Evolutionary conservation across 345 rosid species (phyloP).

Genomic region (Linum lewisii): DNA sequence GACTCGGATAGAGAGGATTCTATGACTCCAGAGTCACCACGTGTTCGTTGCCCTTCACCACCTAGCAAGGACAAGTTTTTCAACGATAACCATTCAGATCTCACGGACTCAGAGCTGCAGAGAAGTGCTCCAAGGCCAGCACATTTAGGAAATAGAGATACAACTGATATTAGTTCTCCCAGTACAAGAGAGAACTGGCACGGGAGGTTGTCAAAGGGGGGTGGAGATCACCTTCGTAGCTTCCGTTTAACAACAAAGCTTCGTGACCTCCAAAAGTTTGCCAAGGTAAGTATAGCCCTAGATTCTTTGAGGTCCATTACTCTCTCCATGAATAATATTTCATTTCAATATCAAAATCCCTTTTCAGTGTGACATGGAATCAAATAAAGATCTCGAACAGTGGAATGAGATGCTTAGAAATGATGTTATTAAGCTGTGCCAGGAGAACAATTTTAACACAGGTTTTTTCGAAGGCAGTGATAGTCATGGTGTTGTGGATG

Average conservation of each 20-base stretch:
- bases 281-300: conserved; percentile 50
- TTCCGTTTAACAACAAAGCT: conserved; percentile 79
- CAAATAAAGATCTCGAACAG: conserved; percentile 87
- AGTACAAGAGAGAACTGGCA: conserved; percentile 69
- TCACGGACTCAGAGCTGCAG: conserved; percentile 56
- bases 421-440: conserved; percentile 80
- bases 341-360: neutral
- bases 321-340: neutral
- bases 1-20: conserved; percentile 77
- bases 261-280: conserved; percentile 89
- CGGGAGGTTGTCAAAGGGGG: conserved; percentile 48
- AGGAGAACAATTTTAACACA: conserved; percentile 82
- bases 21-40: conserved; percentile 50
- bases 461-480: conserved; percentile 94
- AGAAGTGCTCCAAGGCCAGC: conserved; percentile 43
- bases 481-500: conserved; percentile 68
- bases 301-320: neutral
- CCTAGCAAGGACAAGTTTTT: conserved; percentile 42
- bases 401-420: conserved; percentile 92
- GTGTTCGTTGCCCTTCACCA: conserved; percentile 39
- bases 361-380: conserved; percentile 70
- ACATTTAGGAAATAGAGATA: conserved; percentile 58
- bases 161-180: conserved; percentile 52
- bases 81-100: conserved; percentile 46
- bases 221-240: conserved; percentile 62